These are phyloP conservation scores for Trichosanthes cucumerina DNA, from an alignment of 306 rosid species.

Conservation along the genomic window DNA sequence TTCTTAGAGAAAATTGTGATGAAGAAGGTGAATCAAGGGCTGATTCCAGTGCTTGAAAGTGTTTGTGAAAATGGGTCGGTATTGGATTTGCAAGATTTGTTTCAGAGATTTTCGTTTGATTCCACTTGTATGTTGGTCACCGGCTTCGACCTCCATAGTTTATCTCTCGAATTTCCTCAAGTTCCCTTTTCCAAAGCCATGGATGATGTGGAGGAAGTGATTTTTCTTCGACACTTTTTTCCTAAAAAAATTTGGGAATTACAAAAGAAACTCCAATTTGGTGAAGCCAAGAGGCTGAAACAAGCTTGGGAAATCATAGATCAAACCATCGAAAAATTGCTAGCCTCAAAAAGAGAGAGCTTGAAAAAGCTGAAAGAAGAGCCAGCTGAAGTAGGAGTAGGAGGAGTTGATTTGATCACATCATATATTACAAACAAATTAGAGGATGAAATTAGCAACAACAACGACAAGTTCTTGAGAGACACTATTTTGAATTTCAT, in stretches of 20 bases:
- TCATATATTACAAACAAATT: slow-evolving; percentile 2
- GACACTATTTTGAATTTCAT: slow-evolving; percentile 12
- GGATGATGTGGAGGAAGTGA: slow-evolving; percentile 14
- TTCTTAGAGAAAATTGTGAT: slow-evolving; percentile 14
- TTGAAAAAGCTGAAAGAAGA: neutral
- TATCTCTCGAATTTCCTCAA: slow-evolving; percentile 22
- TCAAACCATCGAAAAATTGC: slow-evolving; percentile 2
- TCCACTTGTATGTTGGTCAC: slow-evolving; percentile 21
- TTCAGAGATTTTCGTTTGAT: slow-evolving; percentile 30
- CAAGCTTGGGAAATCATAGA: slow-evolving; percentile 8
- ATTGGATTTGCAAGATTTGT: slow-evolving; percentile 30
- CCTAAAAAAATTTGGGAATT: slow-evolving; percentile 16
- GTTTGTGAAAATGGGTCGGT: neutral
- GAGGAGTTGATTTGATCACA: slow-evolving; percentile 15
- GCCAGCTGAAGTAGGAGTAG: neutral
- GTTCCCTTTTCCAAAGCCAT: slow-evolving; percentile 30
- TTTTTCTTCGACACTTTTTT: slow-evolving; percentile 17
- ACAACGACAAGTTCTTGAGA: slow-evolving; percentile 12
- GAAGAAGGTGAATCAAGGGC: neutral
- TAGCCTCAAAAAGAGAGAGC: neutral
- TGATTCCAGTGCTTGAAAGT: slow-evolving; percentile 16
- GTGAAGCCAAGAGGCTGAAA: neutral
- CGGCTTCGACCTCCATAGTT: slow-evolving; percentile 31
- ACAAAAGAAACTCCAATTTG: slow-evolving; percentile 4
- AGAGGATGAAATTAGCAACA: neutral